Evolutionary conservation across 352 stramenopile species (phyloP), one percentile per base, ranked within the genome.

Genomic region (Aphanomyces euteiches): DNA sequence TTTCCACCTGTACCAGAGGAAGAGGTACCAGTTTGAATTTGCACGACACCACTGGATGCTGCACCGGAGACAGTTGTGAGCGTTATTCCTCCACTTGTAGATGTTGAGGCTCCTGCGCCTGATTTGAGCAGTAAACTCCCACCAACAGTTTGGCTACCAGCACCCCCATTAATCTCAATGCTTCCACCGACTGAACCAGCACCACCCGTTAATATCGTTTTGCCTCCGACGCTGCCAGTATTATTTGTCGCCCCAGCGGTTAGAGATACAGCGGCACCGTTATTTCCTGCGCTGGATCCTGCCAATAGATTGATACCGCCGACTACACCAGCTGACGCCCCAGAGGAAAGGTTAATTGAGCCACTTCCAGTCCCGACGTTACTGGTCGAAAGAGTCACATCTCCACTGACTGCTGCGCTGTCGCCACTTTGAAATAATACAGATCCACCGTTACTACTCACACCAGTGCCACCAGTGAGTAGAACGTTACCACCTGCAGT

Each of bases 181-280:
- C 28, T 53, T 10, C 57, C 57, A 53, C 57, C 57, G 15, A 66
- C 57, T 6, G 43, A 37, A 37, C 59, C 59, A 41, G 12, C 43
- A 41, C 59, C 59, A 56, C 41, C 59, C 19, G 59, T n/a, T 45
- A 67, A 21, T 7, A 19, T 56, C 4, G 43, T 43, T 12, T 67
- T 56, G 41, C 59, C 59, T 45, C 57, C 57, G 8, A 28, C 37
- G n/a, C 57, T 50, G 21, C 57, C 38, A 34, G 81, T 66, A 56
- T 77, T 79, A 12, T 67, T 78, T 5, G 80, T 83, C 36, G 82
- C 78, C 15, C 85, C 85, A 21, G 82, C 81, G 34, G 73, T 10
- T 5, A 93, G 56, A 67, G 57, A 72, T 40, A 93, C 78, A 45
- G 70, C 68, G n/a, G 82, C 83, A 19, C 83, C 85, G 66, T 89